Percentiles rank a stretch among this genome's conserved stretches.
phyloP scores from a whole-genome alignment of 2,329 filamentous ascomycete genomes.

The Pseudohalonectria lignicola region DNA sequence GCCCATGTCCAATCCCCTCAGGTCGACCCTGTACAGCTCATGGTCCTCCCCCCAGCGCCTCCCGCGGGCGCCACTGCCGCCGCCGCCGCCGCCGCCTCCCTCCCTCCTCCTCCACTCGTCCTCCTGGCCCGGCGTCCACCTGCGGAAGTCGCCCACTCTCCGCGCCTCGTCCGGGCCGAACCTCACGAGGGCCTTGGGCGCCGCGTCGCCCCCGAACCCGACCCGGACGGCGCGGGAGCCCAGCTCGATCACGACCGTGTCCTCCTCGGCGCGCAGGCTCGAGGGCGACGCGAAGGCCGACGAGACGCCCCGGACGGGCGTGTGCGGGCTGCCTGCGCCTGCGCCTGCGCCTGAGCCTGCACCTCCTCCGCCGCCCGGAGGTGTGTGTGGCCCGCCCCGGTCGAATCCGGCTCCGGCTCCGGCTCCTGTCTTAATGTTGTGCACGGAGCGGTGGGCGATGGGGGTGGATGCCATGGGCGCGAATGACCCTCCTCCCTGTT shows the following conservation, averaged over 20 bases:
- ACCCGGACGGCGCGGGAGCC: slow-evolving; percentile 68
- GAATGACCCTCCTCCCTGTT: no score
- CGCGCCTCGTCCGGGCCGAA: slow-evolving; percentile 69
- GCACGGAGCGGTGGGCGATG: slow-evolving; percentile 45
- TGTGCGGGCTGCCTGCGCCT: slow-evolving; percentile 42
- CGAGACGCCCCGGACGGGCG: slow-evolving; percentile 43
- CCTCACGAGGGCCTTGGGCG: slow-evolving; percentile 58
- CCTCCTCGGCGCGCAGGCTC: slow-evolving; percentile 65
- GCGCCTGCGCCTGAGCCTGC: slow-evolving; percentile 2
- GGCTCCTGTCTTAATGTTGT: slow-evolving; percentile 39
- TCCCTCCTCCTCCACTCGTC: slow-evolving; percentile 25
- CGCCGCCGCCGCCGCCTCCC: slow-evolving; percentile 21
- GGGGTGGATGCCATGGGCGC: slow-evolving; percentile 26
- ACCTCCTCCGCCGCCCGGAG: slow-evolving; percentile 4
- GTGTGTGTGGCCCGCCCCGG: slow-evolving; percentile 4
- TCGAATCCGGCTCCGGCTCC: slow-evolving; percentile 17
- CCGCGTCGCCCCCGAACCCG: slow-evolving; percentile 77
- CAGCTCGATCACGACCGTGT: slow-evolving; percentile 72
- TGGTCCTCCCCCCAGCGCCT: slow-evolving; percentile 49
- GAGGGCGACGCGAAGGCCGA: slow-evolving; percentile 48
- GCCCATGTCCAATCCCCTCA: slow-evolving; percentile 63
- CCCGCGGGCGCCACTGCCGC: no score
- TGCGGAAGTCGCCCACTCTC: slow-evolving; percentile 70
- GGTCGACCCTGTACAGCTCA: slow-evolving; percentile 71
- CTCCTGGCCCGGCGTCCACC: slow-evolving; percentile 48